phyloP scores from a whole-genome alignment of 306 rosid species.

The Trifolium dubium region DNA sequence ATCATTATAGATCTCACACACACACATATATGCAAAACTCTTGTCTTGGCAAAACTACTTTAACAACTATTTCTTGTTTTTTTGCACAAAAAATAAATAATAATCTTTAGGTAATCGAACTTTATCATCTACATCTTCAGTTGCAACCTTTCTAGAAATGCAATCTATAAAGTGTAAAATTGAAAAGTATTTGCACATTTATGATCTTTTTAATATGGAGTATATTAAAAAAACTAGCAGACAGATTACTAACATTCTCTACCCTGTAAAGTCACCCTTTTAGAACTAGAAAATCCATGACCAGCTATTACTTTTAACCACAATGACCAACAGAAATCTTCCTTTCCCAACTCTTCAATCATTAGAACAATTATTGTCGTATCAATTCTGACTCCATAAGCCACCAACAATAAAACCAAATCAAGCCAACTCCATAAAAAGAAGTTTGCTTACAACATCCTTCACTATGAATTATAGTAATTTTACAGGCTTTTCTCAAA shows the following conservation, averaged over 20 bases:
- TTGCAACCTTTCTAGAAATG: conserved; percentile 20
- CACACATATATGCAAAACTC: background rate
- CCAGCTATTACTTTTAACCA: background rate
- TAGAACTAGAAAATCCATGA: background rate
- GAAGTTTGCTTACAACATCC: background rate
- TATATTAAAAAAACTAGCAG: background rate
- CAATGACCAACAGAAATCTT: conserved; percentile 1
- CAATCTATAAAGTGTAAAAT: conserved; percentile 21
- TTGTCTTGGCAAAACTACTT: conserved; percentile 4
- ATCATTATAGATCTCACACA: background rate
- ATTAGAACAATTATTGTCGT: background rate
- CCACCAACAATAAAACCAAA: conserved; percentile 39
- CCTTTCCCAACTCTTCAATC: conserved; percentile 25
- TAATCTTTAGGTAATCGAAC: background rate
- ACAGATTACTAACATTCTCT: conserved; percentile 11
- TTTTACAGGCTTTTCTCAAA: conserved; percentile 31
- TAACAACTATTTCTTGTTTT: conserved; percentile 11
- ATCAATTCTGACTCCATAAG: conserved; percentile 8
- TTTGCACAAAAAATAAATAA: background rate
- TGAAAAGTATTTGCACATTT: background rate
- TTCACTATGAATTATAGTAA: conserved; percentile 24
- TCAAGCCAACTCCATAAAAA: conserved; percentile 17
- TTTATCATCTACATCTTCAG: conserved; percentile 14
- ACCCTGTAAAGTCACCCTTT: conserved; percentile 14
- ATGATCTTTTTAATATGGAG: conserved; percentile 22